phyloP scores from a whole-genome alignment of 2,329 filamentous ascomycete species.

The Epichloe coenophiala region DNA sequence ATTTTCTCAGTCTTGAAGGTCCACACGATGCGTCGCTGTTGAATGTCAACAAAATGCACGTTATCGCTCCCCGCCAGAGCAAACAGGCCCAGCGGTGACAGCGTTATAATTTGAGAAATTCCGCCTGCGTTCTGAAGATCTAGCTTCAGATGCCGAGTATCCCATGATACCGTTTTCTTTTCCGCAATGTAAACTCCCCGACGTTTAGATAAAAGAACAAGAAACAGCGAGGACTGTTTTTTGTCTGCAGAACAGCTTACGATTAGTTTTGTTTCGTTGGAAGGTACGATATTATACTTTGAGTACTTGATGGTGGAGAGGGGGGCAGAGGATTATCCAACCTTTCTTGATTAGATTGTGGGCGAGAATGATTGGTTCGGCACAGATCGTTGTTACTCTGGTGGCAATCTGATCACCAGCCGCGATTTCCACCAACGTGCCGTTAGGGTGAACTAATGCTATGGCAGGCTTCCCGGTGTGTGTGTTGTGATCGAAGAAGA shows the following conservation, averaged over 20 bases:
- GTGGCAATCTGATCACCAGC: slow-evolving; percentile 26
- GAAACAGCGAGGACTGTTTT: background rate
- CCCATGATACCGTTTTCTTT: slow-evolving; percentile 30
- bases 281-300: background rate
- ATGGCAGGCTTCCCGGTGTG: slow-evolving; percentile 30
- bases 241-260: background rate
- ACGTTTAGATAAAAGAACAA: slow-evolving; percentile 2
- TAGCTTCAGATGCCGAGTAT: slow-evolving; percentile 29
- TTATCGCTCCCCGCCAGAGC: slow-evolving; percentile 43
- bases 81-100: slow-evolving; percentile 45
- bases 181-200: slow-evolving; percentile 1
- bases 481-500: slow-evolving; percentile 44
- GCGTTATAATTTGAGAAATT: slow-evolving; percentile 40
- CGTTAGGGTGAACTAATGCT: slow-evolving; percentile 50
- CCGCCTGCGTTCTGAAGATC: slow-evolving; percentile 31
- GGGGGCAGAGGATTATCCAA: slow-evolving; percentile 11
- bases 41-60: slow-evolving; percentile 43
- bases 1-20: slow-evolving; percentile 47
- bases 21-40: slow-evolving; percentile 36
- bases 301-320: too few relatives aligned
- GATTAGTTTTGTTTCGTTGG: background rate
- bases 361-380: slow-evolving; percentile 37
- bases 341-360: slow-evolving; percentile 31
- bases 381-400: slow-evolving; percentile 35
- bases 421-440: slow-evolving; percentile 43